A percentile compares a stretch with the other conserved stretches of the same genome.
phyloP scores from a whole-genome alignment of 2,329 filamentous ascomycete genomes.

The Fusarium kyushuense region DNA sequence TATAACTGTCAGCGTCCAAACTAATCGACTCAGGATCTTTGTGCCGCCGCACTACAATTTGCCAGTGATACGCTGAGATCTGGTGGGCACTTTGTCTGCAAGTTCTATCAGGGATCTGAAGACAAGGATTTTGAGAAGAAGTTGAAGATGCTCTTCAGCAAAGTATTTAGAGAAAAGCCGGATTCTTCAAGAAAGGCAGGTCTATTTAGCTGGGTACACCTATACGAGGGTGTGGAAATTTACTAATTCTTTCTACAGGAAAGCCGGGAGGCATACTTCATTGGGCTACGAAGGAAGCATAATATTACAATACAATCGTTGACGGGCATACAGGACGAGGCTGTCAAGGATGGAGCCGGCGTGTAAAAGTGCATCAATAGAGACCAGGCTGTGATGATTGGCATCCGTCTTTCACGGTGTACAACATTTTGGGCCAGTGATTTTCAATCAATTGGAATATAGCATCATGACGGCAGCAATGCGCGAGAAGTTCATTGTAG shows the following conservation, averaged over 20 bases:
- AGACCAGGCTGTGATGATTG: too few species aligned
- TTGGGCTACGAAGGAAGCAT: slow-evolving; percentile 77
- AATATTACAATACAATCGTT: slow-evolving; percentile 48
- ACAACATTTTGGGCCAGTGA: not conserved
- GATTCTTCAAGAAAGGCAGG: slow-evolving; percentile 86
- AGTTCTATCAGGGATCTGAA: slow-evolving; percentile 93
- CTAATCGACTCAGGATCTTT: slow-evolving; percentile 77
- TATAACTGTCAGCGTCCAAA: not conserved
- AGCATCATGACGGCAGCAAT: slow-evolving; percentile 46
- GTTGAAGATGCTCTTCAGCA: slow-evolving; percentile 80
- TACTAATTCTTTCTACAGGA: slow-evolving; percentile 48
- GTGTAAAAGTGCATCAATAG: not conserved
- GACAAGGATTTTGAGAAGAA: slow-evolving; percentile 82
- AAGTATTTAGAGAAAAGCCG: slow-evolving; percentile 89
- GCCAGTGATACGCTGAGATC: slow-evolving; percentile 83
- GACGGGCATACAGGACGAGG: not conserved
- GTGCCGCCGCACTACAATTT: slow-evolving; percentile 85
- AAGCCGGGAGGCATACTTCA: slow-evolving; percentile 83
- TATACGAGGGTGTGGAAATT: not conserved
- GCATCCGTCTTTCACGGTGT: not conserved
- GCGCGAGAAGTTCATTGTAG: slow-evolving; percentile 51
- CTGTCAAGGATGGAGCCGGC: not conserved
- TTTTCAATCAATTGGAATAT: slow-evolving; percentile 15
- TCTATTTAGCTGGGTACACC: not conserved
- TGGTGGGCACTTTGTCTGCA: slow-evolving; percentile 94